Conservation (phyloP, 1,284 basidiomycete genomes). For the Fomitopsis betulina region DNA sequence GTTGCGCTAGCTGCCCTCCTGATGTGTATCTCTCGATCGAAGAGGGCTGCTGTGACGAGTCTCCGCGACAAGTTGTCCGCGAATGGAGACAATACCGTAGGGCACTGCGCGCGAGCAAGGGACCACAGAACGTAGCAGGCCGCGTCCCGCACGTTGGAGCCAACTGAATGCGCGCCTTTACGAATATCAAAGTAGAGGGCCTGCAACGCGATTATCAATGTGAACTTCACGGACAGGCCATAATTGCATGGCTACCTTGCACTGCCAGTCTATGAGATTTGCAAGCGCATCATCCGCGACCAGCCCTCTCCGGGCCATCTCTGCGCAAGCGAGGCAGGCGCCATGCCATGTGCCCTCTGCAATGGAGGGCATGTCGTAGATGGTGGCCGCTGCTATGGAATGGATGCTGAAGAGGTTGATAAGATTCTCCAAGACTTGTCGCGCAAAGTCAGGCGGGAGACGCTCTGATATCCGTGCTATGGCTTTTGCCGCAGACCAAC, state of each 20-base stretch:
- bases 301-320: conserved; percentile 83
- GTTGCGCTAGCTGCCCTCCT: conserved; percentile 97
- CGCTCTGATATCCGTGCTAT: conserved; percentile 83
- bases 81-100: conserved; percentile 56
- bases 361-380: conserved; percentile 70
- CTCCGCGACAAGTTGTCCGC: conserved; percentile 63
- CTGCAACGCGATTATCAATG: conserved; percentile 34
- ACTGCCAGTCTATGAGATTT: conserved; percentile 71
- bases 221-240: neutral
- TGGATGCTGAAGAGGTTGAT: conserved; percentile 69
- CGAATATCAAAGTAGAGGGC: conserved; percentile 91
- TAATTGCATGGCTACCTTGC: conserved; percentile 50
- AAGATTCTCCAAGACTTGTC: conserved; percentile 81
- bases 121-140: conserved; percentile 96
- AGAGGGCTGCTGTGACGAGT: conserved; percentile 78
- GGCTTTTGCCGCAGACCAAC: conserved; percentile 94
- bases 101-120: conserved; percentile 74
- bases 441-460: conserved; percentile 70
- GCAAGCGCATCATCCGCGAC: conserved; percentile 54
- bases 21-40: conserved; percentile 93
- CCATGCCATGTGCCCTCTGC: conserved; percentile 95
- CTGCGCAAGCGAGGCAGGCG: conserved; percentile 88
- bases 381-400: conserved; percentile 49
- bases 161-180: conserved; percentile 89
- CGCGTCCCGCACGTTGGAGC: conserved; percentile 92